Conservation (phyloP, 805 yeast species). For the Yarrowia phangngaensis region DNA sequence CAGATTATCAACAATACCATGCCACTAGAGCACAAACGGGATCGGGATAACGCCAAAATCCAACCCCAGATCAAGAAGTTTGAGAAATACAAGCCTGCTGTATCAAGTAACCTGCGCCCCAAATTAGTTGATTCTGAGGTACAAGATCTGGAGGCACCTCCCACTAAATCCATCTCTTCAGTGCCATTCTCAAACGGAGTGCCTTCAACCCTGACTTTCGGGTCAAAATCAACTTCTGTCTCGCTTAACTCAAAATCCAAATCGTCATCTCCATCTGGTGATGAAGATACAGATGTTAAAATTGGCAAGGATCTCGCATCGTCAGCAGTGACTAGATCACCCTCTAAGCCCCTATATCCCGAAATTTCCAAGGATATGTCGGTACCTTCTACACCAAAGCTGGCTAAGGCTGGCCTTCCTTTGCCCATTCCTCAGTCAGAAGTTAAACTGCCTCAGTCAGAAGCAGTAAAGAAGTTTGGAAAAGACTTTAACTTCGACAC, state of each 20-base stretch:
- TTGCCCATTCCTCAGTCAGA: conserved; percentile 20
- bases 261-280: conserved; percentile 1
- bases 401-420: conserved; percentile 18
- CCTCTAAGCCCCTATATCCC: conserved; percentile 25
- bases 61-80: conserved; percentile 14
- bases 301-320: conserved; percentile 23
- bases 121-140: too few relatives aligned
- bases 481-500: conserved; percentile 13
- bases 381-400: conserved; percentile 6
- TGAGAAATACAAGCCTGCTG: conserved; percentile 22
- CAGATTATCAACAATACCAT: conserved; percentile 9
- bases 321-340: conserved; percentile 7
- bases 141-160: too few relatives aligned
- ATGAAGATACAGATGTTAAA: conserved; percentile 16
- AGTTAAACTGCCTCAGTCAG: conserved; percentile 10
- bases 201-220: too few relatives aligned
- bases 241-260: conserved; percentile 1
- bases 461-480: conserved; percentile 7
- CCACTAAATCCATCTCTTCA: background rate
- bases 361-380: background rate
- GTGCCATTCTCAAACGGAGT: too few relatives aligned
- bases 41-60: conserved; percentile 21
- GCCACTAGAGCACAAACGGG: conserved; percentile 23
- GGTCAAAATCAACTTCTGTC: background rate
- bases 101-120: conserved; percentile 11